These are phyloP conservation scores for Aspergillus brasiliensis DNA, from an alignment of 2,329 filamentous ascomycete species.

Conservation along the genomic window DNA sequence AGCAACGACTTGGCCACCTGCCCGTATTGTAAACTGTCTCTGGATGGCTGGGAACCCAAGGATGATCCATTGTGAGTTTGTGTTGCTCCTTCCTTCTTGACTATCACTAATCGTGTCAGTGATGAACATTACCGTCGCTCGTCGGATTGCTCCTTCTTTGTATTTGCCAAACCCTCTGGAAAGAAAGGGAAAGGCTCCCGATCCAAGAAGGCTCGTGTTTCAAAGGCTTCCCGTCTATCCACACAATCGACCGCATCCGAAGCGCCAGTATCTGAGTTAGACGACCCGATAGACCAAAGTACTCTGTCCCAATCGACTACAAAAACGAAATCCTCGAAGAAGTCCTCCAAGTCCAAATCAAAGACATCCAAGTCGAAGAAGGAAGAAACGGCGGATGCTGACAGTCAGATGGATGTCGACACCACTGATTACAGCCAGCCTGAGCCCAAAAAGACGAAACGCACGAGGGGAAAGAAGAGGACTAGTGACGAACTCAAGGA, in stretches of 20 bases:
- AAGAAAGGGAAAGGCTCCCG: conserved; percentile 60
- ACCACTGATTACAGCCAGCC: conserved; percentile 26
- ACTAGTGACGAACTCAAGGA: conserved; percentile 58
- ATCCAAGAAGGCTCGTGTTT: conserved; percentile 59
- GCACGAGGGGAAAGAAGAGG: conserved; percentile 61
- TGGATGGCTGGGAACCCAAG: conserved; percentile 92
- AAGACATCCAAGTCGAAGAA: conserved; percentile 44
- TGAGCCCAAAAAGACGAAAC: conserved; percentile 41
- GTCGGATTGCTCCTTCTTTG: conserved; percentile 80
- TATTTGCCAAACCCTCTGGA: conserved; percentile 57
- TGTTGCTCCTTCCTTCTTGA: conserved; percentile 24
- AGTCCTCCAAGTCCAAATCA: conserved; percentile 38
- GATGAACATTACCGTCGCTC: conserved; percentile 83
- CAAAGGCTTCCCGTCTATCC: conserved; percentile 69
- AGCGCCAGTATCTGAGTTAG: conserved; percentile 43
- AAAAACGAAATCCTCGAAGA: conserved; percentile 57
- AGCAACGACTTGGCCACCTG: conserved; percentile 90
- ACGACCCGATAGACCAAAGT: conserved; percentile 61
- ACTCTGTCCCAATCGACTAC: conserved; percentile 51
- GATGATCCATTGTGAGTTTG: conserved; percentile 80
- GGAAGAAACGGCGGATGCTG: conserved; percentile 48
- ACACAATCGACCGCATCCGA: conserved; percentile 55
- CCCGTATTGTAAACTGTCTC: conserved; percentile 81
- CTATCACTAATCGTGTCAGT: conserved; percentile 48
- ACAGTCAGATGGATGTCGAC: conserved; percentile 34